A percentile compares a stretch with the other conserved stretches of the same genome.
Evolutionary conservation across 768 basidiomycete genomes (phyloP).

Genomic region (Daedaleopsis nitida): DNA sequence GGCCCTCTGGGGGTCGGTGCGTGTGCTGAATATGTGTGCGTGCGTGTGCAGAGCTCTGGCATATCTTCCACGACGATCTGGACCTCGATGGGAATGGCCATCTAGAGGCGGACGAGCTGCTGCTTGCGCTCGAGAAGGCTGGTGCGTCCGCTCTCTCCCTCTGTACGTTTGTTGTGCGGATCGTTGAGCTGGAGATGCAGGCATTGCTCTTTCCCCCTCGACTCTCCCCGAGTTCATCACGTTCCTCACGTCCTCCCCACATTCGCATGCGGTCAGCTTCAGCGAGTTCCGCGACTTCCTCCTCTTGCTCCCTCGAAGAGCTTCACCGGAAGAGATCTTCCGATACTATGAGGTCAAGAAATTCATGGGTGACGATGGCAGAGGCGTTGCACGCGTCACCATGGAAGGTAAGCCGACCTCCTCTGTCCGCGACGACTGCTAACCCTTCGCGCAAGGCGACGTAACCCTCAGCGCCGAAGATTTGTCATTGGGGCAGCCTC

Average conservation of each 20-base stretch:
- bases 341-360: conserved; percentile 73
- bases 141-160: conserved; percentile 45
- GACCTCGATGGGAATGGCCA: conserved; percentile 89
- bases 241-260: conserved; percentile 70
- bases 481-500: conserved; percentile 39
- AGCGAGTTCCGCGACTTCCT: conserved; percentile 89
- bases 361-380: conserved; percentile 72
- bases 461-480: conserved; percentile 79
- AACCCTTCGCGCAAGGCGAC: conserved; percentile 53
- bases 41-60: conserved; percentile 73
- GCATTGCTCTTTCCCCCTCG: conserved; percentile 66
- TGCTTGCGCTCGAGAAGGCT: conserved; percentile 65
- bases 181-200: conserved; percentile 39
- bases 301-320: conserved; percentile 79
- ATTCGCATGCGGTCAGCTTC: conserved; percentile 74
- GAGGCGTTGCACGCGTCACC: conserved; percentile 77
- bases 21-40: neutral
- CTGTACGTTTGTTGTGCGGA: neutral
- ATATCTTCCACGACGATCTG: conserved; percentile 86
- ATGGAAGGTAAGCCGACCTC: conserved; percentile 76
- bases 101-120: conserved; percentile 66
- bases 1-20: too few species aligned
- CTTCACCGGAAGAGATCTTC: conserved; percentile 84
- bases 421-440: neutral
- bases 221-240: conserved; percentile 84